These are phyloP conservation scores for Colletotrichum endophyticum DNA, from an alignment of 2,329 filamentous ascomycete genomes.

Conservation along the genomic window DNA sequence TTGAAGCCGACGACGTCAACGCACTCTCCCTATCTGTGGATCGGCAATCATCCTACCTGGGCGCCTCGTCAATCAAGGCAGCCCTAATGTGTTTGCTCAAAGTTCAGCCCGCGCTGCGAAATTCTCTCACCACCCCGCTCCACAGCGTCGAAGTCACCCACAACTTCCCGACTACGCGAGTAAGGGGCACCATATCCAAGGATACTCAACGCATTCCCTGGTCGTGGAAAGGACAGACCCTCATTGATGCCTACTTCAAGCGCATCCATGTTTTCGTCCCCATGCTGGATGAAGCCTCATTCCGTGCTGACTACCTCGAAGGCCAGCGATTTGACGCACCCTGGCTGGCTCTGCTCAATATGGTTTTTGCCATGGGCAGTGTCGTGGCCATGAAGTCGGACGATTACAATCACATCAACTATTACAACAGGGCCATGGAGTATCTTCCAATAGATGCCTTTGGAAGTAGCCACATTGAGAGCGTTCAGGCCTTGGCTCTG, in stretches of 20 bases:
- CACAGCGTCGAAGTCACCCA: slow-evolving; percentile 51
- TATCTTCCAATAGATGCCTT: slow-evolving; percentile 71
- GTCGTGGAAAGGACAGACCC: slow-evolving; percentile 69
- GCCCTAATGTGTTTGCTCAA: slow-evolving; percentile 74
- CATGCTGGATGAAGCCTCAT: slow-evolving; percentile 74
- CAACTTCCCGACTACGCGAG: slow-evolving; percentile 48
- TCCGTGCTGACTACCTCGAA: slow-evolving; percentile 62
- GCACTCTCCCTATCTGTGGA: slow-evolving; percentile 67
- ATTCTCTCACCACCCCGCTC: slow-evolving; percentile 50
- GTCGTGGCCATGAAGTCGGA: slow-evolving; percentile 69
- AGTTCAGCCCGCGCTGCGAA: slow-evolving; percentile 53
- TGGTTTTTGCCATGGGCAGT: slow-evolving; percentile 78
- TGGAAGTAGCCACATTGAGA: slow-evolving; percentile 68
- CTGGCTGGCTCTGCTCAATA: slow-evolving; percentile 77
- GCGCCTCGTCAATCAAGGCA: slow-evolving; percentile 77
- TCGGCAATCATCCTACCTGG: slow-evolving; percentile 69
- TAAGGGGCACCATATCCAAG: slow-evolving; percentile 47
- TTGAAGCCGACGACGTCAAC: slow-evolving; percentile 63
- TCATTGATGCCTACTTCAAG: slow-evolving; percentile 79
- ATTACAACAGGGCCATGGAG: slow-evolving; percentile 71
- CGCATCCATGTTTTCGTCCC: slow-evolving; percentile 75
- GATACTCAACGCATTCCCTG: slow-evolving; percentile 58
- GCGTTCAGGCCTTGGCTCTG: slow-evolving; percentile 72
- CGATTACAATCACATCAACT: slow-evolving; percentile 71
- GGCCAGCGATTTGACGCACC: slow-evolving; percentile 66